Base-by-base conservation (phyloP, 768 basidiomycete genomes). In the Kwoniella dejecticola region DNA sequence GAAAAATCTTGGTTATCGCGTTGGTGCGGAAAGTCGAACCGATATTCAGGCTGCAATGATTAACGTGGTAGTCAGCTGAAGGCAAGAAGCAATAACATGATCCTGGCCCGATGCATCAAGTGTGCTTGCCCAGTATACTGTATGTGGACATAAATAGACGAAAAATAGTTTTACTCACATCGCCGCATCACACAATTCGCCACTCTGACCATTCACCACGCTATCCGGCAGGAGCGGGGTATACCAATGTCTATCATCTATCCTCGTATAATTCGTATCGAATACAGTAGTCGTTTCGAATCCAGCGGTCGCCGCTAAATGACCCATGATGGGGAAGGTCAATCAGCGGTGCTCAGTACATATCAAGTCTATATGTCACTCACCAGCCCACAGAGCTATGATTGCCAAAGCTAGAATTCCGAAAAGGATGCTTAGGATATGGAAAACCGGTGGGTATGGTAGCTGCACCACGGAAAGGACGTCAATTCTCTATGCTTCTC, bases 301-400 rank as follows among this genome's bases (percentile, higher is more conserved):
- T 48, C 47, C 47, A 7, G n/a, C 47, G 4, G 47, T 48, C 8
- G 47, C 47, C 8, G 47, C 47, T 48, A n/a, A n/a, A n/a, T n/a
- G n/a, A n/a, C n/a, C n/a, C n/a, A n/a, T n/a, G n/a, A n/a, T n/a
- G n/a, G n/a, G n/a, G n/a, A n/a, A n/a, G n/a, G n/a, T n/a, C n/a
- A n/a, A n/a, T n/a, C n/a, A n/a, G n/a, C n/a, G n/a, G n/a, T n/a
- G n/a, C n/a, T n/a, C n/a, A n/a, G n/a, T n/a, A n/a, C n/a, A n/a
- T n/a, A n/a, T n/a, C n/a, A n/a, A n/a, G n/a, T n/a, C n/a, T n/a
- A 26, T 13, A 23, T 15, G 8, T 30, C 11, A 26, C 47, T 48
- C 27, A 48, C 47, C 47, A 6, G 47, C 47, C 47, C 47, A 48
- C 6, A 48, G 6, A 4, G 47, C 47, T 13, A 48, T 8, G n/a